A percentile compares a stretch with the other conserved stretches of the same genome.
phyloP scores from a whole-genome alignment of 306 rosid genomes.

The Oxytropis ochrocephala region DNA sequence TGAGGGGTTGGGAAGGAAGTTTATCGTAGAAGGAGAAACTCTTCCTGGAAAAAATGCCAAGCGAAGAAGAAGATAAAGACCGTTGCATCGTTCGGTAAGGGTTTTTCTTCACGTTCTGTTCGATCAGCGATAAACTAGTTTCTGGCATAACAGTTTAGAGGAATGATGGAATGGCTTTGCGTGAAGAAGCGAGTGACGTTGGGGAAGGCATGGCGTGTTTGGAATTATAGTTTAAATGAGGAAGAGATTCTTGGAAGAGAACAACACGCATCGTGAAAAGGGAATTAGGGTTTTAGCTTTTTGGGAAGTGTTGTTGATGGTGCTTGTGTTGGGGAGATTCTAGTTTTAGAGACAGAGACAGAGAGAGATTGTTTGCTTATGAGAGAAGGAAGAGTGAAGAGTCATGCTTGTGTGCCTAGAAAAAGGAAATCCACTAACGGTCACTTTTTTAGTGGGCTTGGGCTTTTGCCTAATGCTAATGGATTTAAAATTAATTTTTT shows the following conservation, averaged over 20 bases:
- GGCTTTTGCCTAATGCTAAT: no score
- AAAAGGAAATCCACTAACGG: constrained; percentile 3
- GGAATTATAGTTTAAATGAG: not conserved
- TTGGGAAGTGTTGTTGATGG: not conserved
- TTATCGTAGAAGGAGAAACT: constrained; percentile 32
- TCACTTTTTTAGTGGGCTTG: not conserved
- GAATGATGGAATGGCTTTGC: not conserved
- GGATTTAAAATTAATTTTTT: no score
- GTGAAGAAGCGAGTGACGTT: not conserved
- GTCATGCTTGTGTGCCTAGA: not conserved
- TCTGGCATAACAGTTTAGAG: constrained; percentile 17
- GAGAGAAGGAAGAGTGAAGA: not conserved
- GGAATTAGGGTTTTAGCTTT: constrained; percentile 25
- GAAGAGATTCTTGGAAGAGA: constrained; percentile 45
- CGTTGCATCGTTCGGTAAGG: constrained; percentile 25
- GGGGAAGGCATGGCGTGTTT: not conserved
- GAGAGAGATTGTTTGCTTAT: not conserved
- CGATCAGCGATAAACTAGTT: not conserved
- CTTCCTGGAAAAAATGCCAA: constrained; percentile 39
- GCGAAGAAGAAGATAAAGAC: constrained; percentile 27
- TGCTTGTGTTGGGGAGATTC: constrained; percentile 61
- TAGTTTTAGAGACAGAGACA: not conserved
- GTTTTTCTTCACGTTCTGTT: not conserved
- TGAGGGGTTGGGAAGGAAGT: constrained; percentile 65
- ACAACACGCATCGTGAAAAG: constrained; percentile 43